These are phyloP conservation scores for Diaporthe vaccinii DNA, from an alignment of 2,329 filamentous ascomycete species.

Conservation along the genomic window DNA sequence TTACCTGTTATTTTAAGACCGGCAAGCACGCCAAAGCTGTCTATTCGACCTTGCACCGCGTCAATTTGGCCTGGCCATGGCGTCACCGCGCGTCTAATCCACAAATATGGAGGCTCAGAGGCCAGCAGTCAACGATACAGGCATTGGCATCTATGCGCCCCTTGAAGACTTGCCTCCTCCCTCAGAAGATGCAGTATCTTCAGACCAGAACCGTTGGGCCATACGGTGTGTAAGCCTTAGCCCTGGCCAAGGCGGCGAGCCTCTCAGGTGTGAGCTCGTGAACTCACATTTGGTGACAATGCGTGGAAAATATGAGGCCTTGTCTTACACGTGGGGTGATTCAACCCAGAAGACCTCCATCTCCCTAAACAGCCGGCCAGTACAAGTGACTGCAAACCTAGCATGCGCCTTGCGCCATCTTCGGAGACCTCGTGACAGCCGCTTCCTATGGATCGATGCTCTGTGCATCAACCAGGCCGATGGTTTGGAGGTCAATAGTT, in stretches of 20 bases:
- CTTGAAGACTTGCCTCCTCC: background rate
- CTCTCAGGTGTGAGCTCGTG: conserved; percentile 15
- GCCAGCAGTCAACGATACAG: background rate
- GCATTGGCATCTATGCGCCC: conserved; percentile 1
- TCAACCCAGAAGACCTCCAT: background rate
- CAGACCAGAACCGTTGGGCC: background rate
- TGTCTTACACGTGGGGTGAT: conserved; percentile 16
- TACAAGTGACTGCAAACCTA: conserved; percentile 17
- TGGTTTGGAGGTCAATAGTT: conserved; percentile 6
- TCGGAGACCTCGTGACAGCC: background rate
- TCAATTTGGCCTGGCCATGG: background rate
- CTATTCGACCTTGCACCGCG: background rate
- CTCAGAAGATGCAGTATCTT: background rate
- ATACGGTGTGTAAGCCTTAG: conserved; percentile 9
- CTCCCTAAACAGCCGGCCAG: background rate
- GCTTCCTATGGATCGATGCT: conserved; percentile 28
- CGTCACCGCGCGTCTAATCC: background rate
- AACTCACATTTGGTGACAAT: background rate
- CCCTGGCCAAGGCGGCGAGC: background rate
- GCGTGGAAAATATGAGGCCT: conserved; percentile 18
- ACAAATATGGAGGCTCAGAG: background rate
- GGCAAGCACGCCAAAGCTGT: background rate
- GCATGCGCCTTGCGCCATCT: conserved; percentile 11
- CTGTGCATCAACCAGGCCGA: conserved; percentile 24
- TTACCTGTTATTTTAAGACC: background rate